Base-by-base conservation (phyloP, 2,329 filamentous ascomycete genomes). In the Ophiostoma triangulosporum region DNA sequence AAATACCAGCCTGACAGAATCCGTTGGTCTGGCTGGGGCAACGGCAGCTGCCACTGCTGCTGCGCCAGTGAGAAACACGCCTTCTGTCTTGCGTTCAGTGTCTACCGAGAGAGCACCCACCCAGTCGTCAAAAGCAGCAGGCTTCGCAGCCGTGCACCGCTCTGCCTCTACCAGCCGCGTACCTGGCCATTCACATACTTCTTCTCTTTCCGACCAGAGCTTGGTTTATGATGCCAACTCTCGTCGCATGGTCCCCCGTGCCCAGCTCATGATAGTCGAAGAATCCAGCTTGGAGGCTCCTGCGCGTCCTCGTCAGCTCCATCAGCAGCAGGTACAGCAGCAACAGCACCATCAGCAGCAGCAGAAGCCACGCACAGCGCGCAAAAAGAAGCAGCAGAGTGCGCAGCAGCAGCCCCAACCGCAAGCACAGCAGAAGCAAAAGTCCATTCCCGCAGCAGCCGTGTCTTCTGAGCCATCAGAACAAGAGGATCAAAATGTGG, bases 181-280 rank as follows among this genome's bases (percentile, higher is more conserved):
- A 17, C 46, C 36, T 4, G 51, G 40, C 20, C 56, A 58, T 11
- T 63, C 67, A 12, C 32, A 20, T n/a, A 26, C 38, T 4, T 53
- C 58, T 2, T 53, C 57, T 6, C 15, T 11, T 3, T 63, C 69
- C 40, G 68, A 72, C 40, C 62, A 73, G 58, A 64, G 68, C 31
- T 60, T 85, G 64, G 75, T 84, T 48, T 81, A 81, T 60, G 80
- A 83, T 58, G 72, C 79, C n/a, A 83, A 83, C 59, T 81, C 81
- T 15, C 73, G 80, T 59, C 75, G 80, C 56, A 80, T 83, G 71
- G 70, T 83, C 3, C 72, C 75, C 3, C 72, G 66, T 51, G 64
- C 63, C 6, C 68, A 75, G 26, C 58, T 76, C 17, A 46, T 69
- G 58, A 71, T 64, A 50, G 66, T 66, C 45, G 71, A 76, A 50